Conservation (phyloP, 768 basidiomycete species). For the Favolaschia claudopus region DNA sequence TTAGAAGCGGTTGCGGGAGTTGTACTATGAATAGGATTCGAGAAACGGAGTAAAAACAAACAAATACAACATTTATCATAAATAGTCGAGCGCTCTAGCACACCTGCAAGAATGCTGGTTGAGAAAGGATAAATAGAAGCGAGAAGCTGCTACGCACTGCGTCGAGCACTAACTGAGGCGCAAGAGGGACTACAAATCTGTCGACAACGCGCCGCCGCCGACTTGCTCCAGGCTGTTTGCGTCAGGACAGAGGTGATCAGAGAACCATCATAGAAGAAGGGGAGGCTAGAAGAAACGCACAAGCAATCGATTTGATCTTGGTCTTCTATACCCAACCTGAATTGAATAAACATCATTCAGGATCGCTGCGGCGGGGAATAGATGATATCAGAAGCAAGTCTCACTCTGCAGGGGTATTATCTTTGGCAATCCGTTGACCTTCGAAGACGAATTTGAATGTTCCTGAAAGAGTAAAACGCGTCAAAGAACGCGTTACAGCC, state of each 20-base stretch:
- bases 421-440: constrained; percentile 53
- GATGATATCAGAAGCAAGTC: constrained; percentile 25
- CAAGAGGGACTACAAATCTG: not conserved
- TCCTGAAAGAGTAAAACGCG: constrained; percentile 43
- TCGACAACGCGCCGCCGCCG: not conserved
- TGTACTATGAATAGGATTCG: not conserved
- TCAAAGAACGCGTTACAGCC: not conserved
- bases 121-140: not conserved
- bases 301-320: constrained; percentile 62
- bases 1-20: too few species aligned
- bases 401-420: constrained; percentile 64
- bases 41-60: not conserved
- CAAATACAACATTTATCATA: constrained; percentile 15
- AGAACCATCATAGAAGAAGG: not conserved
- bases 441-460: constrained; percentile 71
- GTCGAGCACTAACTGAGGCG: not conserved
- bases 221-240: constrained; percentile 22
- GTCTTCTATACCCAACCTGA: constrained; percentile 62
- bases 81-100: not conserved
- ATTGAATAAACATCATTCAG: constrained; percentile 30
- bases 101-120: not conserved
- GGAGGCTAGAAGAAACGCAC: constrained; percentile 18
- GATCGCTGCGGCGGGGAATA: not conserved
- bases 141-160: constrained; percentile 1
- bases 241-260: not conserved